Percentiles rank a stretch among this genome's conserved stretches.
phyloP scores from a whole-genome alignment of 2,329 filamentous ascomycete species.

The Penicillium glabrum region DNA sequence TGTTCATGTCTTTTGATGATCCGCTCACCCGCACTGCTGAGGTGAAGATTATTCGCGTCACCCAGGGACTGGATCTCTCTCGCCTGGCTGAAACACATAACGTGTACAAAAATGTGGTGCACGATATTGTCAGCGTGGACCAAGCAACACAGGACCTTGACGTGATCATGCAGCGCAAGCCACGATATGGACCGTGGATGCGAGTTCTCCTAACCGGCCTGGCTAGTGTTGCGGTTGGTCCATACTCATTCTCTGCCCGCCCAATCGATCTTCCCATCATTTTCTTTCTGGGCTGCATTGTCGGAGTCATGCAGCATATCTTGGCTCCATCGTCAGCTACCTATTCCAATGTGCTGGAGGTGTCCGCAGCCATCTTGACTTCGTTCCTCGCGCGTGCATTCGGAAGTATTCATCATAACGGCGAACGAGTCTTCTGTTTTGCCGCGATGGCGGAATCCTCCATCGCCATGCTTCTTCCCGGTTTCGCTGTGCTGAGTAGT shows the following conservation, averaged over 20 bases:
- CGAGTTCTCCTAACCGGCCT: constrained; percentile 68
- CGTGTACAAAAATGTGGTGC: constrained; percentile 46
- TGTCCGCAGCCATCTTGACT: constrained; percentile 60
- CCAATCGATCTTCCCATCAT: constrained; percentile 52
- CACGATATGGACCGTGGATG: constrained; percentile 54
- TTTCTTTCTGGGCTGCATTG: constrained; percentile 70
- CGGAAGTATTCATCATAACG: constrained; percentile 57
- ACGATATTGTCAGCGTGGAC: constrained; percentile 43
- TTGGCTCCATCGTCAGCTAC: constrained; percentile 73
- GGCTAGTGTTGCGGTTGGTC: constrained; percentile 71
- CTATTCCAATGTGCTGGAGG: constrained; percentile 39
- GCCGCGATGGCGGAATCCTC: constrained; percentile 48
- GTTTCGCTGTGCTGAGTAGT: constrained; percentile 60
- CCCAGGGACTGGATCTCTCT: constrained; percentile 42
- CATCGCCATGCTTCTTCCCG: constrained; percentile 69
- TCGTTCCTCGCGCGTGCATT: constrained; percentile 67
- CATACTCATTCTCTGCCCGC: constrained; percentile 74
- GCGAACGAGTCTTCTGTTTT: constrained; percentile 61
- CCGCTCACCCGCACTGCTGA: constrained; percentile 44
- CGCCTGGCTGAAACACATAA: constrained; percentile 43
- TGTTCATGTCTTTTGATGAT: constrained; percentile 62
- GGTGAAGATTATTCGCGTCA: constrained; percentile 43
- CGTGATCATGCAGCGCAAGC: constrained; percentile 57
- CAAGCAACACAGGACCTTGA: constrained; percentile 40
- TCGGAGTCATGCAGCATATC: constrained; percentile 72